These are phyloP conservation scores for Pelargonium myrrhifolium DNA, from an alignment of 441 rosid genomes.

Conservation along the genomic window DNA sequence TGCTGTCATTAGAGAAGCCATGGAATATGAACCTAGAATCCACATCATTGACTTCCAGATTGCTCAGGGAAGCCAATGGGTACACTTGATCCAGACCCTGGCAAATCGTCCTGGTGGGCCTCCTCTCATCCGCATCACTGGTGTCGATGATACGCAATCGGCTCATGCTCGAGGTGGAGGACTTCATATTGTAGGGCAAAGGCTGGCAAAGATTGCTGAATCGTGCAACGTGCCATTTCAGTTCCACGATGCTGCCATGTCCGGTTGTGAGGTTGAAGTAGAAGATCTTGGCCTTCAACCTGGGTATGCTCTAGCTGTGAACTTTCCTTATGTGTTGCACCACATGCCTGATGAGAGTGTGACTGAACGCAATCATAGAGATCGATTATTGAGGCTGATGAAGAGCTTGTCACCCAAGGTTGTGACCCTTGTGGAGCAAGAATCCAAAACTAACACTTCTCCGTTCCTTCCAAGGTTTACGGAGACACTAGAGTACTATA, in stretches of 20 bases:
- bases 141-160: conserved; percentile 60
- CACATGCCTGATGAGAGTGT: conserved; percentile 75
- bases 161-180: conserved; percentile 60
- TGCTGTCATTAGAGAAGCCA: conserved; percentile 39
- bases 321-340: conserved; percentile 52
- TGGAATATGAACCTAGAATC: conserved; percentile 40
- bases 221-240: conserved; percentile 38
- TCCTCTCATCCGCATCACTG: conserved; percentile 47
- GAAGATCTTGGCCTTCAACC: conserved; percentile 37
- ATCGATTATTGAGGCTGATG: conserved; percentile 44
- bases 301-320: conserved; percentile 58
- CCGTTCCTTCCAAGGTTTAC: conserved; percentile 44
- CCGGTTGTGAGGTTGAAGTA: conserved; percentile 35
- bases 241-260: conserved; percentile 50
- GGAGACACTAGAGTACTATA: conserved; percentile 47
- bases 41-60: conserved; percentile 61
- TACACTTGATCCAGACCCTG: conserved; percentile 35
- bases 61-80: conserved; percentile 63
- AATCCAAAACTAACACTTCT: conserved; percentile 59
- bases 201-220: conserved; percentile 29
- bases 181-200: conserved; percentile 42
- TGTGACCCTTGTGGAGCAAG: conserved; percentile 61
- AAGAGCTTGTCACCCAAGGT: conserved; percentile 54
- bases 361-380: conserved; percentile 48
- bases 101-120: conserved; percentile 42